These are phyloP conservation scores for Karstenula rhodostoma DNA, from an alignment of 2,329 filamentous ascomycete genomes.

Conservation along the genomic window DNA sequence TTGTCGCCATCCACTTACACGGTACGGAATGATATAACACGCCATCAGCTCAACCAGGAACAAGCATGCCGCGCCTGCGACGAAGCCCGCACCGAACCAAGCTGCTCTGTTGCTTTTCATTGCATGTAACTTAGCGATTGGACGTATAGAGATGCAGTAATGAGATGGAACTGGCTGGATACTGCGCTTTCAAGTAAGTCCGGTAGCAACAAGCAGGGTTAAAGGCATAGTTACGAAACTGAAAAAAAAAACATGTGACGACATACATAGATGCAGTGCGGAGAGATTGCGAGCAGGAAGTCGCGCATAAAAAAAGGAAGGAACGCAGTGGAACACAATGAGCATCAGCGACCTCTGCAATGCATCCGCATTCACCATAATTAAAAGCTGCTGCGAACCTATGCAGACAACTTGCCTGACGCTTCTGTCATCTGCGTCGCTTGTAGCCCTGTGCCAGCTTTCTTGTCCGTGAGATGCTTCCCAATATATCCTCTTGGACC, in stretches of 20 bases:
- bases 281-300: neutral
- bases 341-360: neutral
- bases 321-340: neutral
- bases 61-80: neutral
- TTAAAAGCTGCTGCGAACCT: neutral
- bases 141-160: neutral
- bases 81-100: neutral
- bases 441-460: neutral
- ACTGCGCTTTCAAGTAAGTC: neutral
- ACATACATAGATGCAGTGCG: neutral
- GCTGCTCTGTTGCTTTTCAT: neutral
- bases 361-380: neutral
- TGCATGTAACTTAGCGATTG: neutral
- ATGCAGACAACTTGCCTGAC: neutral
- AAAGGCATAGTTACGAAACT: neutral
- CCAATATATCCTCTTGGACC: slow-evolving; percentile 40
- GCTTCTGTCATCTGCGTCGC: neutral
- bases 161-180: neutral
- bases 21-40: neutral
- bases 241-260: neutral
- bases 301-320: neutral
- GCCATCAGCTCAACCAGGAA: neutral
- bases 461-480: slow-evolving; percentile 29
- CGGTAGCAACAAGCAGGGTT: neutral
- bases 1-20: neutral